phyloP scores from a whole-genome alignment of 2,329 filamentous ascomycete genomes.

The Trichoderma sp. region DNA sequence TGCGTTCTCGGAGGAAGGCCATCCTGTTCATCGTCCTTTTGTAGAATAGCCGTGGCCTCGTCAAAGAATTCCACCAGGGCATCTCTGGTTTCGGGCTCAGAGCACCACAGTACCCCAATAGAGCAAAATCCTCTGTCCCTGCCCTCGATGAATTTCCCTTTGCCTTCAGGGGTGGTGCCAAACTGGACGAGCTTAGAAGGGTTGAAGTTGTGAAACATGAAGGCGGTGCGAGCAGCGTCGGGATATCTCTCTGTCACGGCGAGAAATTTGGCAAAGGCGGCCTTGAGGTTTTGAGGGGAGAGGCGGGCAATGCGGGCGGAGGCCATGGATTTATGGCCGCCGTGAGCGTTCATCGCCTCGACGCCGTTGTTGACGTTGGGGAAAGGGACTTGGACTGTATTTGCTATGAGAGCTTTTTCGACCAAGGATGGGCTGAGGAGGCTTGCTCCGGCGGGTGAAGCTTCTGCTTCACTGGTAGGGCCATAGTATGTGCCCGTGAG shows the following conservation, averaged over 20 bases:
- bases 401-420: slow-evolving; percentile 25
- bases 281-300: slow-evolving; percentile 22
- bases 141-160: slow-evolving; percentile 24
- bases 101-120: slow-evolving; percentile 21
- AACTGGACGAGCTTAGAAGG: slow-evolving; percentile 16
- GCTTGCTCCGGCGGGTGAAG: slow-evolving; percentile 13
- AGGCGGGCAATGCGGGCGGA: slow-evolving; percentile 26
- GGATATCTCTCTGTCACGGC: slow-evolving; percentile 24
- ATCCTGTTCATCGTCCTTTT: slow-evolving; percentile 16
- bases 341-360: slow-evolving; percentile 28
- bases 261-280: slow-evolving; percentile 28
- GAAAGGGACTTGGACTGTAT: slow-evolving; percentile 27
- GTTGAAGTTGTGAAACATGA: slow-evolving; percentile 25
- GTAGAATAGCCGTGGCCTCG: slow-evolving; percentile 17
- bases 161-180: not conserved
- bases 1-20: slow-evolving; percentile 22
- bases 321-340: slow-evolving; percentile 32
- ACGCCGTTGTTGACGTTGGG: slow-evolving; percentile 26
- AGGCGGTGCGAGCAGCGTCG: slow-evolving; percentile 21
- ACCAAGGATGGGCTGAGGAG: slow-evolving; percentile 25
- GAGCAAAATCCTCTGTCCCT: slow-evolving; percentile 24
- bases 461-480: slow-evolving; percentile 27
- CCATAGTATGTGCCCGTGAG: slow-evolving; percentile 29
- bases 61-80: slow-evolving; percentile 17
- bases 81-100: slow-evolving; percentile 18